A percentile compares a stretch with the other conserved stretches of the same genome.
Conservation (phyloP, 768 basidiomycete genomes). For the Gymnopilus junonius region DNA sequence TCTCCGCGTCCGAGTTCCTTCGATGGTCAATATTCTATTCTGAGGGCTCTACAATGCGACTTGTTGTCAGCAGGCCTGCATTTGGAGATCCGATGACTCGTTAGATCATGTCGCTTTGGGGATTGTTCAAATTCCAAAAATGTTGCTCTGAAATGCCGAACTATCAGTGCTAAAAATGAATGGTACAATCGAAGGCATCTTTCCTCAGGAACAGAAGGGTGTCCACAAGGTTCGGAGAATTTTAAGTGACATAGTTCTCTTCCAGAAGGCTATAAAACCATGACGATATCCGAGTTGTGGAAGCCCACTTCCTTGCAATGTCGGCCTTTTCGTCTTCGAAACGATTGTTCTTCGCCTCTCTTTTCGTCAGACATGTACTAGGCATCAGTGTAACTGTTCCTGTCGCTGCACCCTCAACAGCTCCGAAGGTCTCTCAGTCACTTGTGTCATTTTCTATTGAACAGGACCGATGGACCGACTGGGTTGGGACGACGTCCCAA, state of each 20-base stretch:
- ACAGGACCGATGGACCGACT: slow-evolving; percentile 73
- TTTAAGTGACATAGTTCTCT: not conserved
- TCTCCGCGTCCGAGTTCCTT: not conserved
- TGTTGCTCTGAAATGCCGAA: not conserved
- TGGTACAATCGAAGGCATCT: not conserved
- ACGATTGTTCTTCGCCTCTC: not conserved
- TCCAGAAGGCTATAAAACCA: not conserved
- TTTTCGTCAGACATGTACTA: not conserved
- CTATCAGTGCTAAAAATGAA: not conserved
- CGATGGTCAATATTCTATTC: not conserved
- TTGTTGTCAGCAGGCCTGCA: not conserved
- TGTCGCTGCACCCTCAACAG: slow-evolving; percentile 2
- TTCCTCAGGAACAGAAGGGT: slow-evolving; percentile 1
- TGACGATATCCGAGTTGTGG: not conserved
- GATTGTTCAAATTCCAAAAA: slow-evolving; percentile 1
- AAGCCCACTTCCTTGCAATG: not conserved
- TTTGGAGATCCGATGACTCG: not conserved
- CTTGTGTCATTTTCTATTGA: slow-evolving; percentile 71
- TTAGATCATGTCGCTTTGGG: not conserved
- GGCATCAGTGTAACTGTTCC: slow-evolving; percentile 6
- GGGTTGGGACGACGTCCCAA: slow-evolving; percentile 54
- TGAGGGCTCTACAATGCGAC: not conserved
- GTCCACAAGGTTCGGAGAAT: not conserved
- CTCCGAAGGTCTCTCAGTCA: slow-evolving; percentile 32
- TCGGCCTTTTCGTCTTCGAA: not conserved